Percentiles rank a stretch among this genome's conserved stretches.
phyloP scores from a whole-genome alignment of 1,284 basidiomycete genomes.

The Pseudozyma hubeiensis region DNA sequence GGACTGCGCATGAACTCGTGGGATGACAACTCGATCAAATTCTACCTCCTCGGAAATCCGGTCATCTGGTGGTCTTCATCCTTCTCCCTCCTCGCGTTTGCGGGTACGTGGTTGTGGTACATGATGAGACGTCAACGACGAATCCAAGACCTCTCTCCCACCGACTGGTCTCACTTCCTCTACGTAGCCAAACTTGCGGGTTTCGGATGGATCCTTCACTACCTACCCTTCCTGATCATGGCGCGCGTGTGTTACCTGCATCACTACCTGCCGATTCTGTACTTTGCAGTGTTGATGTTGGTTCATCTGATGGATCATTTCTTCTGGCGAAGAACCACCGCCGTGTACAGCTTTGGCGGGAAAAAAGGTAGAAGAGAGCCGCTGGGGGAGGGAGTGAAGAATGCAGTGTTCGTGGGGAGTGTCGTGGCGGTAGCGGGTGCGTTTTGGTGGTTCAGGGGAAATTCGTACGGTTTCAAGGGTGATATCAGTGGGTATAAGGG shows the following conservation, averaged over 20 bases:
- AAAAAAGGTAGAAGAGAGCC: conserved; percentile 20
- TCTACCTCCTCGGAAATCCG: conserved; percentile 92
- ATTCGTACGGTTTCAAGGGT: conserved; percentile 89
- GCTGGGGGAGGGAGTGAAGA: conserved; percentile 76
- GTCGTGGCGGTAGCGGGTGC: conserved; percentile 76
- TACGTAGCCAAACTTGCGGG: conserved; percentile 92
- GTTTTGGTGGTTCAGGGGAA: conserved; percentile 93
- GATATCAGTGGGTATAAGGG: conserved; percentile 73
- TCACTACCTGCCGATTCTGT: conserved; percentile 86
- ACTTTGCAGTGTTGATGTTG: conserved; percentile 92
- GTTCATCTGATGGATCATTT: conserved; percentile 92
- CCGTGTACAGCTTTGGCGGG: conserved; percentile 50
- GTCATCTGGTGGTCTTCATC: conserved; percentile 90
- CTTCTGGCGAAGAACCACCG: conserved; percentile 70
- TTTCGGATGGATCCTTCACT: conserved; percentile 93
- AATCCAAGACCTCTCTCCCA: conserved; percentile 88
- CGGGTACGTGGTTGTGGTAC: conserved; percentile 77
- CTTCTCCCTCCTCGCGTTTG: conserved; percentile 75
- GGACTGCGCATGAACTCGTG: conserved; percentile 90
- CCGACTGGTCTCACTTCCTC: conserved; percentile 90
- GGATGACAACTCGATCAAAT: conserved; percentile 88
- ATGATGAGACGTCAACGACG: conserved; percentile 85
- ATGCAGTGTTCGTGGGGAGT: conserved; percentile 77
- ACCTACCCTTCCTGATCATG: conserved; percentile 80
- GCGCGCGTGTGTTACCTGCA: conserved; percentile 82